Evolutionary conservation across 306 rosid species (phyloP), one percentile per base, ranked within the genome.

Genomic region (Pyrus communis): DNA sequence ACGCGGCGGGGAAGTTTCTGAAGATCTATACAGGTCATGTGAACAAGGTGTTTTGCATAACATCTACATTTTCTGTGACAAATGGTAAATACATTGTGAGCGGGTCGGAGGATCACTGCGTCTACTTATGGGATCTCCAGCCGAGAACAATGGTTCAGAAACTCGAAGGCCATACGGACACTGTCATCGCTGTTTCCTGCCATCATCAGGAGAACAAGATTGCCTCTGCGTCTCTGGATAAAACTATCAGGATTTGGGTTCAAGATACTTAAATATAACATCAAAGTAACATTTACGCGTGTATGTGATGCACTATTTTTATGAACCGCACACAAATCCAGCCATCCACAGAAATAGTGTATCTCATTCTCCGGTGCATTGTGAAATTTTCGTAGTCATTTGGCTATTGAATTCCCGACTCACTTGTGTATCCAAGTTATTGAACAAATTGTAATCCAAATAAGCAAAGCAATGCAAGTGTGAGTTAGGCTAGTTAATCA

Each of bases 81-180:
- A 88, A 89, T 66, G 98, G 96, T 62, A 92, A 77, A 83, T 95
- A 90, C 76, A 90, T 95, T 51, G 97, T 95, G 2, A 85, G 98
- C 42, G 98, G 98, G 63, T 95, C 97, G 23, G 97, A 95, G 88
- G 98, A 95, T 79, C 72, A 78, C 10, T 87, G 98, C 46, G 84
- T 95, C 38, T 95, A 92, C 78, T 38, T 95, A 42, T 95, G 98
- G 98, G 97, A 95, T 89, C 97, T 95, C 75, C 93, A 89, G 85
- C 82, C 51, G 74, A 95, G 91, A 79, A 89, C 73, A 46, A 76
- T 92, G 97, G 74, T 95, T 81, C 99, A 95, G 86, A 95, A 84
- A 84, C 89, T 95, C 18, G 97, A 88, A 87, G 99, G 96, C 84
- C 99, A 92, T 78, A 64, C 92, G 17, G 97, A 90, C 79, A 87